Conservation (phyloP, 2,329 filamentous ascomycete species). For the Ceratocystis cacaofunesta region DNA sequence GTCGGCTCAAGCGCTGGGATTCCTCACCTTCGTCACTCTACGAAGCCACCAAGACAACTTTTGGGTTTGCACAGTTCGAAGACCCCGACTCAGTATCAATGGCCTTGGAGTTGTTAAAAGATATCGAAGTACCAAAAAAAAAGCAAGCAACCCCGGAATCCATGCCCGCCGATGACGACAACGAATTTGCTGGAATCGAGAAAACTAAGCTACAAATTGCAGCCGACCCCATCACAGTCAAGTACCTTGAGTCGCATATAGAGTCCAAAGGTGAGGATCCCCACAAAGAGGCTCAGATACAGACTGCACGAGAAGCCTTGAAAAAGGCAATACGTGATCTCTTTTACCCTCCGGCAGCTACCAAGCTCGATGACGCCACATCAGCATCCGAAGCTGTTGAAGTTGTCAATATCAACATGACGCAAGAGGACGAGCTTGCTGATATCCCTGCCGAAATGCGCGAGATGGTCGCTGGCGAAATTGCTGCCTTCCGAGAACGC, state of each 20-base stretch:
- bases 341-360: slow-evolving; percentile 44
- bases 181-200: slow-evolving; percentile 40
- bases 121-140: slow-evolving; percentile 68
- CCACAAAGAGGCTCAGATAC: slow-evolving; percentile 45
- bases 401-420: slow-evolving; percentile 77
- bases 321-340: slow-evolving; percentile 54
- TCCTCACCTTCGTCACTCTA: slow-evolving; percentile 43
- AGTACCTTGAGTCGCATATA: slow-evolving; percentile 66
- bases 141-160: slow-evolving; percentile 45
- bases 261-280: slow-evolving; percentile 2
- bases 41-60: slow-evolving; percentile 69
- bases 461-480: slow-evolving; percentile 85
- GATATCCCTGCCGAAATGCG: slow-evolving; percentile 95
- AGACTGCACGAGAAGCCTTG: slow-evolving; percentile 53
- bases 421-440: slow-evolving; percentile 79
- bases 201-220: slow-evolving; percentile 58
- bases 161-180: slow-evolving; percentile 24
- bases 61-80: slow-evolving; percentile 93
- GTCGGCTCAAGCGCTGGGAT: slow-evolving; percentile 73
- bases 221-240: slow-evolving; percentile 67
- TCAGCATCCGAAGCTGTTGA: slow-evolving; percentile 49
- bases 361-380: slow-evolving; percentile 49
- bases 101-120: slow-evolving; percentile 70
- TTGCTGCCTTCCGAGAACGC: slow-evolving; percentile 82
- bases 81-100: slow-evolving; percentile 76